Base-by-base conservation (phyloP, 257 asterid genomes). In the Scutellaria barbata region DNA sequence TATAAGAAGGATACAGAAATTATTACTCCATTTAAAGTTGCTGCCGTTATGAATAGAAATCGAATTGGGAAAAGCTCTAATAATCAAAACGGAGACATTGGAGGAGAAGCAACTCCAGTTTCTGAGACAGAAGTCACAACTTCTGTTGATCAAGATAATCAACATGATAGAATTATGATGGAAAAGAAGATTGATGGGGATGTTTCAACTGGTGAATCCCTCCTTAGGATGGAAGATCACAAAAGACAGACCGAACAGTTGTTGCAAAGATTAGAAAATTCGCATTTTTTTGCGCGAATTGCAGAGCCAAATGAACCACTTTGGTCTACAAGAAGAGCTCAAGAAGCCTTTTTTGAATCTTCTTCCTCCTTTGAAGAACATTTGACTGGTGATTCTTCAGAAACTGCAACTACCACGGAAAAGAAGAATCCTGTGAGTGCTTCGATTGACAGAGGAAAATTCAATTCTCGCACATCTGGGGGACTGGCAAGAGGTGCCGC, bases 11-110 rank as follows among this genome's bases (percentile, higher is more conserved):
- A 94, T 67, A 85, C 85, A 54, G 97, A 94, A 89, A 82, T 94
- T 72, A 94, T 94, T 52, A 91, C 99, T 17, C 99, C 99, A 47
- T 94, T 94, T 84, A 91, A 89, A 81, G 95, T 94, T 77, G 99
- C 99, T 17, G 99, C 94, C 11, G 84, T 82, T 74, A 91, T 91
- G 96, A 87, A 81, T 82, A 93, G 86, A 85, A 89, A 82, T 66
- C 95, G 94, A 53, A 72, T 86, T 39, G 84, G 88, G 30, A 81
- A 78, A 69, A 80, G 74, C 81, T 68, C 84, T 71, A 60, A 77
- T 60, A 83, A 78, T 69, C 85, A 85, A 75, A 89, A 88, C 67
- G 95, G 91, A 66, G 82, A 77, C 52, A 30, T 48, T 35, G 85
- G 60, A 63, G 77, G 65, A 60, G 84, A 68, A 82, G 75, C 77